Evolutionary conservation across 2,329 filamentous ascomycete genomes (phyloP).

Genomic region (Colletotrichum orchidophilum): DNA sequence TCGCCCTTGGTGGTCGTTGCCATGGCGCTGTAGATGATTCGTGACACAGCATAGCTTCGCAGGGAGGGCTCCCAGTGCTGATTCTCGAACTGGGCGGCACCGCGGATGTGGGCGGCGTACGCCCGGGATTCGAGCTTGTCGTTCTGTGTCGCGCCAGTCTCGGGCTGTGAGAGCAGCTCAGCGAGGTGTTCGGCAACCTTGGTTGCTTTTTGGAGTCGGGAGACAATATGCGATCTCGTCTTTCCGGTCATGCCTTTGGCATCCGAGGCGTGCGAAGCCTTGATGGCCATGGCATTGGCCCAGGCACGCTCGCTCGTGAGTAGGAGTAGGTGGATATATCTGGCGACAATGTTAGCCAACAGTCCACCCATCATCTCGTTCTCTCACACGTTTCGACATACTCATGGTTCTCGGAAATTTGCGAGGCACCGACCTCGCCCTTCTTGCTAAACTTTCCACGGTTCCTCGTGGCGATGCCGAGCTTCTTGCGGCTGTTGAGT

Average conservation of each 20-base stretch:
- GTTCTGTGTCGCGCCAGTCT: conserved; percentile 69
- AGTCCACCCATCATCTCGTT: not conserved
- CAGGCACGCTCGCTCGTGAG: conserved; percentile 90
- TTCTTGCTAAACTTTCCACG: conserved; percentile 86
- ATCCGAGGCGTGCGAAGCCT: conserved; percentile 81
- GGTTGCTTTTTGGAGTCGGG: conserved; percentile 83
- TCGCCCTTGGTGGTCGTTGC: conserved; percentile 75
- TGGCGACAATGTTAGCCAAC: conserved; percentile 46
- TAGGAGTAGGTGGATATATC: conserved; percentile 81
- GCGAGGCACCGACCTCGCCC: conserved; percentile 74
- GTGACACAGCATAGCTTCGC: conserved; percentile 76
- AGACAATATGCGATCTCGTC: conserved; percentile 88
- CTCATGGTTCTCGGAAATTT: conserved; percentile 80
- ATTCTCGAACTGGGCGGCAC: conserved; percentile 86
- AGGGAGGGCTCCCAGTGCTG: conserved; percentile 85
- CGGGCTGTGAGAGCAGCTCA: conserved; percentile 69
- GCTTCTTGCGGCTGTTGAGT: conserved; percentile 83
- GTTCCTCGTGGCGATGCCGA: conserved; percentile 84
- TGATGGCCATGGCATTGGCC: conserved; percentile 96
- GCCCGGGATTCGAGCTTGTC: conserved; percentile 88
- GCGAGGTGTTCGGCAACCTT: conserved; percentile 75
- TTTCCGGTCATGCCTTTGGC: conserved; percentile 81
- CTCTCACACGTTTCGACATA: conserved; percentile 49
- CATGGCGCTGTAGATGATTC: conserved; percentile 85
- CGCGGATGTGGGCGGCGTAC: conserved; percentile 80